Evolutionary conservation across 495 filamentous ascomycete species (phyloP).

Genomic region (Parmelia sp.): DNA sequence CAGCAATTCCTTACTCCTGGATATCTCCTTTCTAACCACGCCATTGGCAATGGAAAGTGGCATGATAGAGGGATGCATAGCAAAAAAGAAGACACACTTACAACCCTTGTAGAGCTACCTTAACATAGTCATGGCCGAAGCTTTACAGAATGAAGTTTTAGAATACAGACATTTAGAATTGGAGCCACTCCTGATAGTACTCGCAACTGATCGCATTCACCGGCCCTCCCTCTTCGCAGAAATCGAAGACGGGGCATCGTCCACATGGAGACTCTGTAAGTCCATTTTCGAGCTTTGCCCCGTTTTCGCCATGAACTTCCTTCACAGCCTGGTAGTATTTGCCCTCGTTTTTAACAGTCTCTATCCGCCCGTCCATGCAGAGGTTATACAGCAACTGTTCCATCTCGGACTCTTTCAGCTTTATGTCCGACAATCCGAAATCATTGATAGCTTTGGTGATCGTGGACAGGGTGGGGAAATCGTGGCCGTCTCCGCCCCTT

Average conservation of each 20-base stretch:
- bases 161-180: slow-evolving; percentile 9
- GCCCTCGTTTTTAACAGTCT: slow-evolving; percentile 43
- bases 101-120: too few species aligned
- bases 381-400: slow-evolving; percentile 77
- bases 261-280: slow-evolving; percentile 88
- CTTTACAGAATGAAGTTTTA: slow-evolving; percentile 7
- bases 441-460: slow-evolving; percentile 66
- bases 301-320: slow-evolving; percentile 35
- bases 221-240: slow-evolving; percentile 81
- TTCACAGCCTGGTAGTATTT: slow-evolving; percentile 47
- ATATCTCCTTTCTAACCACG: too few species aligned
- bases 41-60: too few species aligned
- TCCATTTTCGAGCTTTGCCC: slow-evolving; percentile 47
- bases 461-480: slow-evolving; percentile 68
- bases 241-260: slow-evolving; percentile 83
- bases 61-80: too few species aligned
- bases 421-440: slow-evolving; percentile 49
- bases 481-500: slow-evolving; percentile 59
- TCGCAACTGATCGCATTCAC: slow-evolving; percentile 86
- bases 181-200: slow-evolving; percentile 81
- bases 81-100: too few species aligned
- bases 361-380: slow-evolving; percentile 68
- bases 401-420: slow-evolving; percentile 60
- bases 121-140: too few species aligned
- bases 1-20: not conserved